Evolutionary conservation across 129 eudicot genomes (phyloP), one percentile per base, ranked within the genome.

Genomic region (Glebionis coronaria): DNA sequence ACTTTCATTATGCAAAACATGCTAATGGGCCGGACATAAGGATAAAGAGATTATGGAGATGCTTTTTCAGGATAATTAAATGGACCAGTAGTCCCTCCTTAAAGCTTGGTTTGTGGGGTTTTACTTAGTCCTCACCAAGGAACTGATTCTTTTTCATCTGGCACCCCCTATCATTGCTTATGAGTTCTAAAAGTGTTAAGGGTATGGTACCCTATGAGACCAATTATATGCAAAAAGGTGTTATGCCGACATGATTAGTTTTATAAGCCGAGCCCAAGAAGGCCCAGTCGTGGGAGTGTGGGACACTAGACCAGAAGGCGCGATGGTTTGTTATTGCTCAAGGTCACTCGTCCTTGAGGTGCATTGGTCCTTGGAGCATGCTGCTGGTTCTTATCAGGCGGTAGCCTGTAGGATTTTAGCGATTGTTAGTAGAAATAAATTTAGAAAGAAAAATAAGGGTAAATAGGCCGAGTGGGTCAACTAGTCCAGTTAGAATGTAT

Each of bases 61-160:
- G 15, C 18, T 50, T 50, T 13, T 67, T 67, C 3, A 58, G 35
- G 35, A 29, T 31, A 31, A 50, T 67, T 38, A 38, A 20, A 66
- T 67, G 62, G 73, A 47, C 73, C 55, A 20, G 6, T 49, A 63
- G 44, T 45, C 68, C 69, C 19, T 67, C 61, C 7, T 3, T 49
- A 59, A 50, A 67, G 69, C 69, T 42, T 49, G 63, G 51, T 47
- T 67, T 59, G 74, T 75, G 79, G 79, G 79, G 79, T 68, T 68
- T 67, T 68, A 59, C 20, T 13, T 51, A 54, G 27, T 75, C 79
- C 79, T 75, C 69, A 60, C 70, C 74, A 68, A 60, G 56, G 25
- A 75, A 68, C 38, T 59, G 58, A 60, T 69, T 52, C 79, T 68
- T 75, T n/a, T 75, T 75, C 63, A 75, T 51, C 69, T 75, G 73